A percentile compares a stretch with the other conserved stretches of the same genome.
These are phyloP conservation scores for Rhynchospora tenuis DNA, from an alignment of 176 grass and related monocot genomes.

Conservation along the genomic window DNA sequence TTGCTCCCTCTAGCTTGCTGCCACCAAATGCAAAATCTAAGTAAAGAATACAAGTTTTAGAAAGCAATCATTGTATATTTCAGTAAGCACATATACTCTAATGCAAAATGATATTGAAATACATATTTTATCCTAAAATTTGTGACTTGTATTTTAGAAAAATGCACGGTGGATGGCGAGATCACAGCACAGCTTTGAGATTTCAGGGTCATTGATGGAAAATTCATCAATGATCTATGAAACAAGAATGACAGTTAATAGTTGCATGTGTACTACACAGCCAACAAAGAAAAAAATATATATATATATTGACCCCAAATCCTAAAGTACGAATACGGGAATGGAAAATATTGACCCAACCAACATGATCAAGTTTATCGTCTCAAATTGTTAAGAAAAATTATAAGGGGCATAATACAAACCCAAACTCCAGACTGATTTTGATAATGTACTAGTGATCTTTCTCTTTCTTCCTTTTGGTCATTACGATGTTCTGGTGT, in stretches of 20 bases:
- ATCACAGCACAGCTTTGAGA: background rate
- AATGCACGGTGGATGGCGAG: background rate
- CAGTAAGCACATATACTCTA: background rate
- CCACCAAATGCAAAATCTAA: slow-evolving; percentile 14
- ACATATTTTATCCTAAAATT: no score
- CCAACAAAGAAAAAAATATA: background rate
- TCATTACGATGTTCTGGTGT: background rate
- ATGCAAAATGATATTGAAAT: no score
- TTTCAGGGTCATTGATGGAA: background rate
- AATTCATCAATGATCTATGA: background rate
- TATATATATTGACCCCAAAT: background rate
- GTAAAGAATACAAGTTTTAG: slow-evolving; percentile 9
- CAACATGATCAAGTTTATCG: background rate
- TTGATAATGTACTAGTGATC: background rate
- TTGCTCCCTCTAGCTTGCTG: slow-evolving; percentile 22
- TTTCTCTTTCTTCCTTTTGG: background rate
- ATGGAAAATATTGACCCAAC: background rate
- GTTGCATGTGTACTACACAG: background rate
- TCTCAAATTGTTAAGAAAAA: background rate
- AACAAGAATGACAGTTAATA: background rate
- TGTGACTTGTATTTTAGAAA: no score
- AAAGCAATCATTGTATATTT: background rate
- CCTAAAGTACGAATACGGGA: background rate
- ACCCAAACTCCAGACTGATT: background rate
- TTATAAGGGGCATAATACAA: background rate